Conservation (phyloP, 2,329 filamentous ascomycete species). For the Pestalotiopsis sp. region DNA sequence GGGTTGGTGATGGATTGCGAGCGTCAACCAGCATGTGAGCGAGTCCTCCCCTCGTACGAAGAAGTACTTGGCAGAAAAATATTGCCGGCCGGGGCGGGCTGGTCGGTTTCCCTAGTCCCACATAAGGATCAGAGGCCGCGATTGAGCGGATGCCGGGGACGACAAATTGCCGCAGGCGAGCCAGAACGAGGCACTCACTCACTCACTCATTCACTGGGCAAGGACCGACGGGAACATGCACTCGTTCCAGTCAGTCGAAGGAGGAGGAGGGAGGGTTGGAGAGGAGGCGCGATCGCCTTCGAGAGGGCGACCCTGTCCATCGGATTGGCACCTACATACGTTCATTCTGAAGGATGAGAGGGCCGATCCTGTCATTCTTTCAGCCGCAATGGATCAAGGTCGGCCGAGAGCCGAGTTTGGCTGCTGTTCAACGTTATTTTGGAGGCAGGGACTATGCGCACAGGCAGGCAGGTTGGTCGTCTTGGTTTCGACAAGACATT, state of each 20-base stretch:
- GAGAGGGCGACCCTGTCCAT: no score
- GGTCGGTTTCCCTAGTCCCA: conserved; percentile 9
- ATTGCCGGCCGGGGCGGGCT: background rate
- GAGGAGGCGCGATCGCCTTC: no score
- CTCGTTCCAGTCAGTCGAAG: no score
- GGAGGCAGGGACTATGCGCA: background rate
- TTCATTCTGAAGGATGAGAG: no score
- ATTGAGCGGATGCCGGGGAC: conserved; percentile 5
- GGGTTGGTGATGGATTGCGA: background rate
- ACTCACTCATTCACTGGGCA: no score
- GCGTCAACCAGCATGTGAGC: background rate
- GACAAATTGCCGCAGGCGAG: conserved; percentile 12
- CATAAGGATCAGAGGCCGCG: background rate
- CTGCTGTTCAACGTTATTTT: background rate
- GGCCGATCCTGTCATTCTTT: background rate
- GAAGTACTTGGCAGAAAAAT: background rate
- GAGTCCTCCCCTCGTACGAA: background rate
- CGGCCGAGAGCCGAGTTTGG: conserved; percentile 1
- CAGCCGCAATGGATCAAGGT: background rate
- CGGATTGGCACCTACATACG: no score
- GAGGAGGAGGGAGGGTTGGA: no score
- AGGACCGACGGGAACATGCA: no score
- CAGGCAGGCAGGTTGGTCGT: no score
- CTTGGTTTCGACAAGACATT: no score
- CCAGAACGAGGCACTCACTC: background rate